Evolutionary conservation across 2,329 filamentous ascomycete species (phyloP).

Genomic region (Aspergillus chevalieri): DNA sequence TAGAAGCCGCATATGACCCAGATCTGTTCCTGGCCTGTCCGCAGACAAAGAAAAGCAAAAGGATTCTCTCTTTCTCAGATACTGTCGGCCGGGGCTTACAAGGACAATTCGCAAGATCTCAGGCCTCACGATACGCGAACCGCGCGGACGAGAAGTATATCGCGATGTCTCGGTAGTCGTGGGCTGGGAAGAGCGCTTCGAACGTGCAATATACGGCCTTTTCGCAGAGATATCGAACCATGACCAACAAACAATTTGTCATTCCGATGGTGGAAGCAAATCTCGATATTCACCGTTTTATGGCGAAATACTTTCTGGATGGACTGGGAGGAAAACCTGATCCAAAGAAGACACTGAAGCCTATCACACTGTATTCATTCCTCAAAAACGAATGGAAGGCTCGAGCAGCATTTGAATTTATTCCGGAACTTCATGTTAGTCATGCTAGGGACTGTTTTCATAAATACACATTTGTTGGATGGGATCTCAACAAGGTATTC

Average conservation of each 20-base stretch:
- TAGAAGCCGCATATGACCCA: background rate
- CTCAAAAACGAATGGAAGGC: background rate
- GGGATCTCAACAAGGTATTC: background rate
- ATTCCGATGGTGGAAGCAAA: background rate
- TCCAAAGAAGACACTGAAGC: background rate
- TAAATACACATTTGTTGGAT: background rate
- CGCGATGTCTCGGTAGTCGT: background rate
- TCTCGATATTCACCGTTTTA: background rate
- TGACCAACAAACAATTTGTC: background rate
- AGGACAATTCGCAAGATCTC: background rate
- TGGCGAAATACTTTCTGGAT: background rate
- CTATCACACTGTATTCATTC: background rate
- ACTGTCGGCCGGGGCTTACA: background rate
- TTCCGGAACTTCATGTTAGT: background rate
- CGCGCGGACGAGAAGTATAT: background rate
- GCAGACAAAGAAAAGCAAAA: background rate
- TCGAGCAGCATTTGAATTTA: background rate
- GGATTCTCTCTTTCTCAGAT: background rate
- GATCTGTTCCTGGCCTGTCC: background rate
- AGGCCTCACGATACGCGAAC: background rate
- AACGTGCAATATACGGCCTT: background rate
- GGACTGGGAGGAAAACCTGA: background rate
- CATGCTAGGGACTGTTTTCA: background rate
- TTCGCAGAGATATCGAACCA: background rate
- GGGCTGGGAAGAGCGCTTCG: background rate